phyloP scores from a whole-genome alignment of 208 protist genomes.

The Entamoeba moshkovskii region DNA sequence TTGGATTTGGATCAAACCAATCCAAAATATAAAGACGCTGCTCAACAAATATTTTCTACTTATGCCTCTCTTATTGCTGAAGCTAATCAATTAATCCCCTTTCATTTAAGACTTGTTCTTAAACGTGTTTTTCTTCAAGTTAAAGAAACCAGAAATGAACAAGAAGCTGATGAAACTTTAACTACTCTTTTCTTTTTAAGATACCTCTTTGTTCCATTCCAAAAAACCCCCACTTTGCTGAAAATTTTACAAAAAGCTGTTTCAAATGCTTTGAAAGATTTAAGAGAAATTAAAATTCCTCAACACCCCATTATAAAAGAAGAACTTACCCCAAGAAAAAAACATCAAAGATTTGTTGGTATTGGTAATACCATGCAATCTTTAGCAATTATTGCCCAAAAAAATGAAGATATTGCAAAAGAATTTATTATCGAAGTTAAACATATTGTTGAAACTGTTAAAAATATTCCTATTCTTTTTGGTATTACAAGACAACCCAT shows the following conservation, averaged over 20 bases:
- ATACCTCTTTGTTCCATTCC: background rate
- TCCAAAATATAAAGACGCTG: background rate
- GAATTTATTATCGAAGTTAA: background rate
- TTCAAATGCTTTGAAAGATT: background rate
- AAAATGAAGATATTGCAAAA: background rate
- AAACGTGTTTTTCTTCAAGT: background rate
- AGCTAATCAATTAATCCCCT: background rate
- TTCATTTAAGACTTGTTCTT: background rate
- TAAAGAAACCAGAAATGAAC: background rate
- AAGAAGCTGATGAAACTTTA: background rate
- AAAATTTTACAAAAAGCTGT: background rate
- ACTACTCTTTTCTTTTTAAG: background rate
- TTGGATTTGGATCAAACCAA: background rate
- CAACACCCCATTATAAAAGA: background rate
- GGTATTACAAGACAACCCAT: background rate
- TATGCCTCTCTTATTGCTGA: background rate
- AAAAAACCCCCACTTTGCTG: background rate
- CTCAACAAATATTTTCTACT: background rate
- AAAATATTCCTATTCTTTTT: background rate
- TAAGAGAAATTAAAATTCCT: background rate
- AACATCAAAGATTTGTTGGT: background rate
- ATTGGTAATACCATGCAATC: background rate
- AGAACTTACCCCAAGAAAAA: background rate
- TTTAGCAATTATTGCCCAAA: background rate
- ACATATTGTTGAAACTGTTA: background rate